Evolutionary conservation across 176 grass and related monocot genomes (phyloP).

Genomic region (Alloteropsis semialata): DNA sequence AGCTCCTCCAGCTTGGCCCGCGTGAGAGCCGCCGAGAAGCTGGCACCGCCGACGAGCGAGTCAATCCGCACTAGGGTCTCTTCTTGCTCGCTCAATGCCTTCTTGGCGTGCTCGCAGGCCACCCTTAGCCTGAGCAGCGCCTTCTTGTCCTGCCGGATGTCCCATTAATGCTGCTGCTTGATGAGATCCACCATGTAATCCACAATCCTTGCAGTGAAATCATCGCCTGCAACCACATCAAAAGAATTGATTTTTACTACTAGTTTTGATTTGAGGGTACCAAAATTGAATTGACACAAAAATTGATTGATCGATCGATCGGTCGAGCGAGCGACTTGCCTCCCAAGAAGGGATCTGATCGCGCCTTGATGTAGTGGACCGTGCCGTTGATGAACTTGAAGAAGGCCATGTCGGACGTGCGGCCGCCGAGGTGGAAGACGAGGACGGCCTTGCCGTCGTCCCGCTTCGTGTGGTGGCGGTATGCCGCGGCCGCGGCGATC

Average conservation of each 20-base stretch:
- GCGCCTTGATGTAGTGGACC: not conserved
- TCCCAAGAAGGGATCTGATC: not conserved
- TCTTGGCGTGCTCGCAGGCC: slow-evolving; percentile 32
- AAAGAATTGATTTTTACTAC: not conserved
- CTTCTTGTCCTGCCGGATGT: not conserved
- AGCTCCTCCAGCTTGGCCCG: not conserved
- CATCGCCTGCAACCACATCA: not conserved
- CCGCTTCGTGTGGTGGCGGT: not conserved
- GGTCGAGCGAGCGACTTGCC: too few relatives aligned
- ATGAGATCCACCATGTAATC: not conserved
- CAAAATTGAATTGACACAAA: too few relatives aligned
- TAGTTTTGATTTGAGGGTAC: too few relatives aligned
- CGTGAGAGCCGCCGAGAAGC: not conserved
- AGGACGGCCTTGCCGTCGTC: not conserved
- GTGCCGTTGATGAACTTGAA: not conserved
- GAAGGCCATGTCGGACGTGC: not conserved
- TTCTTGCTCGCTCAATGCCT: not conserved
- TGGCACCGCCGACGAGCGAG: not conserved
- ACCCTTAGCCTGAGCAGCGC: not conserved
- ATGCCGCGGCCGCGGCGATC: not conserved
- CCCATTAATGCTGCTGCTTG: not conserved
- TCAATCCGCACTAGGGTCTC: not conserved
- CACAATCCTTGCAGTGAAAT: not conserved
- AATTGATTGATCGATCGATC: too few relatives aligned
- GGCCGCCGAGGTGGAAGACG: not conserved